Conservation (phyloP, 148 eudicot genomes). For the Camellia sinensis region DNA sequence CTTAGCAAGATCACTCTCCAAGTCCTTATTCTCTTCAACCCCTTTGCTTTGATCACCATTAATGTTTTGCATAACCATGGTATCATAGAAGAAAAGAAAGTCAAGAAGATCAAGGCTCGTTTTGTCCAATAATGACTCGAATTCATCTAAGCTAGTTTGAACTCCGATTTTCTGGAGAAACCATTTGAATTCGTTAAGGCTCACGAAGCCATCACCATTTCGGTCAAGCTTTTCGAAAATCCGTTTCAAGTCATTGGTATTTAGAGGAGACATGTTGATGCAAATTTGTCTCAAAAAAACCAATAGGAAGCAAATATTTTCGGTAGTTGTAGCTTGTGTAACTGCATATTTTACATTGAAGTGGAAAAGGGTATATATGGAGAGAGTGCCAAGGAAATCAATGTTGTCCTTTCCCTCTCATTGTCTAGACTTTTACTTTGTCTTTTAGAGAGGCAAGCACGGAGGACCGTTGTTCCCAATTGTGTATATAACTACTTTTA, state of each 20-base stretch:
- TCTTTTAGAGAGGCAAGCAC: no score
- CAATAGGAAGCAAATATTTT: no score
- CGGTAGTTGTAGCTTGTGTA: not conserved
- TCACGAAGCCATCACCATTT: constrained; percentile 50
- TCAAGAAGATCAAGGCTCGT: constrained; percentile 33
- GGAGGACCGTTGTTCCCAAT: no score
- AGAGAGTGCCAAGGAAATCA: no score
- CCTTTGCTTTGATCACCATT: not conserved
- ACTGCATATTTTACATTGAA: no score
- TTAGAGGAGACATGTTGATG: constrained; percentile 33
- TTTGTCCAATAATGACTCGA: constrained; percentile 38
- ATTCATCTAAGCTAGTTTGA: constrained; percentile 30
- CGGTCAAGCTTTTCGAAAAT: constrained; percentile 53
- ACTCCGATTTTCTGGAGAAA: constrained; percentile 41
- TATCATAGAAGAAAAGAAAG: constrained; percentile 37
- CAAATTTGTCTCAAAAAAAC: not conserved
- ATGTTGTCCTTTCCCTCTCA: no score
- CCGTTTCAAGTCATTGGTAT: constrained; percentile 31
- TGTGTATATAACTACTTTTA: no score
- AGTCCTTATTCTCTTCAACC: constrained; percentile 12
- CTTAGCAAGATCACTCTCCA: constrained; percentile 30
- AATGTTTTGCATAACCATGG: constrained; percentile 11
- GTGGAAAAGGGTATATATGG: no score
- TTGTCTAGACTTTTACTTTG: no score
- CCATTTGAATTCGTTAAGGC: constrained; percentile 45